These are phyloP conservation scores for Pichia inconspicua DNA, from an alignment of 1,139 yeast species.

Conservation along the genomic window DNA sequence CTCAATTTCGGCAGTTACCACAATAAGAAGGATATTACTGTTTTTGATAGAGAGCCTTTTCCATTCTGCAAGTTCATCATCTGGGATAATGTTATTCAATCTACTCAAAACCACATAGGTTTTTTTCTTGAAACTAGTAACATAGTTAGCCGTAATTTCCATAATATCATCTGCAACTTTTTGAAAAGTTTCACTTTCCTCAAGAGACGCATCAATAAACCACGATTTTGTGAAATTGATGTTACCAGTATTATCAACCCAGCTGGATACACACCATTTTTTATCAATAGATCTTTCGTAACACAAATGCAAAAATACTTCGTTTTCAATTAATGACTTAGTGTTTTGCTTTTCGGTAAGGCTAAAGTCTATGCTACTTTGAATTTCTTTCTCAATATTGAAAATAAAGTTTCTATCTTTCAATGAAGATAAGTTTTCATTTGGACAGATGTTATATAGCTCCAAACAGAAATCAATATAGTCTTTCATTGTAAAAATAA, in stretches of 20 bases:
- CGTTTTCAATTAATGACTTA: conserved; percentile 42
- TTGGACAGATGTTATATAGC: conserved; percentile 46
- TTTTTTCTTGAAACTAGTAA: conserved; percentile 37
- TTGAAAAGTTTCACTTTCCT: conserved; percentile 32
- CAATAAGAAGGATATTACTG: conserved; percentile 59
- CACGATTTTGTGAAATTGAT: conserved; percentile 60
- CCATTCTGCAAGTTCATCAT: conserved; percentile 74
- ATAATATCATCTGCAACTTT: conserved; percentile 53
- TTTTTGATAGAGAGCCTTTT: conserved; percentile 55
- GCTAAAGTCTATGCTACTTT: conserved; percentile 45
- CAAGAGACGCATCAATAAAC: conserved; percentile 37
- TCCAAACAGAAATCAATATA: conserved; percentile 48
- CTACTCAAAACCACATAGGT: conserved; percentile 62
- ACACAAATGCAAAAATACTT: conserved; percentile 74
- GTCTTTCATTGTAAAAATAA: conserved; percentile 42
- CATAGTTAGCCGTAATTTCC: conserved; percentile 40
- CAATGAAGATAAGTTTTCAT: conserved; percentile 8
- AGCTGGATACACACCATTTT: conserved; percentile 79
- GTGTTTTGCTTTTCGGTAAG: conserved; percentile 34
- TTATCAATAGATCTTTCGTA: conserved; percentile 77
- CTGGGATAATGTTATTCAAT: conserved; percentile 64
- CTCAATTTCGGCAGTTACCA: conserved; percentile 61
- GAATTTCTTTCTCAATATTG: conserved; percentile 40
- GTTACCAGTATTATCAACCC: conserved; percentile 81
- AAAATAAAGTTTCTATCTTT: conserved; percentile 32